These are phyloP conservation scores for Mycena latifolia DNA, from an alignment of 768 basidiomycete genomes.

Conservation along the genomic window DNA sequence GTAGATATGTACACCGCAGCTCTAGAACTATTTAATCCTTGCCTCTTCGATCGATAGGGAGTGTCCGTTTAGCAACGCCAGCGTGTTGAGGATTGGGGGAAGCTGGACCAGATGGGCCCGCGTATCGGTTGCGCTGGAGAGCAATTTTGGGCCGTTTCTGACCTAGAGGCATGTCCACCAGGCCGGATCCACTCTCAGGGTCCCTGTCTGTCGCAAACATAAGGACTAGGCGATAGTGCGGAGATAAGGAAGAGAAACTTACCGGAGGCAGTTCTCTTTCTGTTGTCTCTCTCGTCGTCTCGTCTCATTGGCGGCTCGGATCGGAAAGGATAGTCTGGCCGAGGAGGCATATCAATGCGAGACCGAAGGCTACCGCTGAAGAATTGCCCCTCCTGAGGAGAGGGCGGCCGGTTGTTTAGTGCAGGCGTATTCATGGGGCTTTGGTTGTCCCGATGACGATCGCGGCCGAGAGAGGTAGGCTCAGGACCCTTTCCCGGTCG, in stretches of 20 bases:
- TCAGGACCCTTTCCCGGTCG: constrained; percentile 56
- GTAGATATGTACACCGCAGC: no score
- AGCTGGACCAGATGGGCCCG: constrained; percentile 12
- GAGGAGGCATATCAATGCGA: constrained; percentile 64
- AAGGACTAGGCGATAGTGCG: not conserved
- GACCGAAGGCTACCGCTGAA: constrained; percentile 58
- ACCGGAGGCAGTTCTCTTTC: constrained; percentile 82
- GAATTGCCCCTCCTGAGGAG: constrained; percentile 16
- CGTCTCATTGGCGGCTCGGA: constrained; percentile 54
- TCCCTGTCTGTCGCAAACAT: constrained; percentile 25
- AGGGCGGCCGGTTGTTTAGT: constrained; percentile 38
- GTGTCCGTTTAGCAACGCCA: constrained; percentile 23
- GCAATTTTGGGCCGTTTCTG: constrained; percentile 25
- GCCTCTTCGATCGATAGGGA: constrained; percentile 53
- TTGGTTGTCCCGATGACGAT: constrained; percentile 47
- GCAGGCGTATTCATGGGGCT: constrained; percentile 35
- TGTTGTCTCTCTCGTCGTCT: constrained; percentile 75
- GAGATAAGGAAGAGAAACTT: constrained; percentile 41
- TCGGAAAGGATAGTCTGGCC: constrained; percentile 61
- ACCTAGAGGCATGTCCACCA: constrained; percentile 17
- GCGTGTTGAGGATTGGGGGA: constrained; percentile 25
- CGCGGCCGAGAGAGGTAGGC: constrained; percentile 46
- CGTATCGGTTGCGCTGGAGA: constrained; percentile 31
- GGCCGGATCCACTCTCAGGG: constrained; percentile 25
- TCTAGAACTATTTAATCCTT: constrained; percentile 59